A percentile compares a stretch with the other conserved stretches of the same genome.
These are phyloP conservation scores for Tricholoma saponaceum DNA, from an alignment of 768 basidiomycete genomes.

Conservation along the genomic window DNA sequence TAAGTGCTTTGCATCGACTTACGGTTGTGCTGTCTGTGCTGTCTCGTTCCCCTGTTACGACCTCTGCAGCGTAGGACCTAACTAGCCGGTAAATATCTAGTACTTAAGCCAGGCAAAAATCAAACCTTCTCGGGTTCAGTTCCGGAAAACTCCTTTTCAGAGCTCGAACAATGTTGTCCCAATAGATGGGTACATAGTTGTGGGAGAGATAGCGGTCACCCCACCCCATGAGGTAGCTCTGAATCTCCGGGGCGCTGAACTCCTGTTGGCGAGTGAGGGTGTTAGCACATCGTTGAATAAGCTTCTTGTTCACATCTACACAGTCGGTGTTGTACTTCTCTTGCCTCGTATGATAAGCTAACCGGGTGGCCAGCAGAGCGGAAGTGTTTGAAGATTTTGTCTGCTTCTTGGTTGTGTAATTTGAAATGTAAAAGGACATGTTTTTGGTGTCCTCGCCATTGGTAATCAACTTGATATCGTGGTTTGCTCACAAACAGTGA, in stretches of 20 bases:
- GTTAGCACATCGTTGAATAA: conserved; percentile 31
- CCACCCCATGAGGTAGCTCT: conserved; percentile 40
- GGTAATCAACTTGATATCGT: conserved; percentile 28
- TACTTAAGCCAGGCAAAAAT: background rate
- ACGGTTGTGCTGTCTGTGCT: background rate
- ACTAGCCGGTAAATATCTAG: background rate
- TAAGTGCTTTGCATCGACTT: background rate
- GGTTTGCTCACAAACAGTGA: conserved; percentile 24
- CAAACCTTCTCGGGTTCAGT: background rate
- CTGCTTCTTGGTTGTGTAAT: conserved; percentile 32
- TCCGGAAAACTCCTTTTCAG: conserved; percentile 13
- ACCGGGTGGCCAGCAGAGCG: conserved; percentile 29
- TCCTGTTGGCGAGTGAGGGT: conserved; percentile 30
- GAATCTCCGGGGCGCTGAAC: conserved; percentile 31
- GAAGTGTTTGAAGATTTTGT: conserved; percentile 27
- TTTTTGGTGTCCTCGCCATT: background rate
- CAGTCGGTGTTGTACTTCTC: conserved; percentile 8
- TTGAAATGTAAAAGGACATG: background rate
- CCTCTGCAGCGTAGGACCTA: background rate
- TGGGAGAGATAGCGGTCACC: conserved; percentile 34
- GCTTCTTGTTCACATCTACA: conserved; percentile 17
- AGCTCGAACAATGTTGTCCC: conserved; percentile 15
- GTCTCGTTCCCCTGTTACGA: background rate
- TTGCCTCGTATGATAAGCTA: conserved; percentile 21
- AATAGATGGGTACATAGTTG: conserved; percentile 29